Evolutionary conservation across 192 early-diverging fungal genomes (phyloP).

Genomic region (Linnemannia exigua): DNA sequence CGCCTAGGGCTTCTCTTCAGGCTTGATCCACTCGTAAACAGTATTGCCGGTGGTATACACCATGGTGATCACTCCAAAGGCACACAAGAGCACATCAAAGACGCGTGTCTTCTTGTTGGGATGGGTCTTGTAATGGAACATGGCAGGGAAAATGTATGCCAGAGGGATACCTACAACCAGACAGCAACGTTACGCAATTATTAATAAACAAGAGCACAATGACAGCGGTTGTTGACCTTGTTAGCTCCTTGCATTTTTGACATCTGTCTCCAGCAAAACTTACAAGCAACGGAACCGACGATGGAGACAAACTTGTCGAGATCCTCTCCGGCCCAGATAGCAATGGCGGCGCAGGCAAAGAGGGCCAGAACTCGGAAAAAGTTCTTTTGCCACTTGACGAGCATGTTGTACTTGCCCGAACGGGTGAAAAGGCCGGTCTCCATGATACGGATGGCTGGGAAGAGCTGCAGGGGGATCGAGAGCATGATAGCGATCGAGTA

Average conservation of each 20-base stretch:
- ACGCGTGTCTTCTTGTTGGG: slow-evolving; percentile 63
- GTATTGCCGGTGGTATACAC: slow-evolving; percentile 88
- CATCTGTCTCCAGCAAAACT: slow-evolving; percentile 6
- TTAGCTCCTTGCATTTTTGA: too few relatives aligned
- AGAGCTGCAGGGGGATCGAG: slow-evolving; percentile 93
- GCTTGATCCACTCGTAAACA: slow-evolving; percentile 69
- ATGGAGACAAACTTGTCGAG: slow-evolving; percentile 86
- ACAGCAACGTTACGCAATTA: background rate
- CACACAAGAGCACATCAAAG: slow-evolving; percentile 73
- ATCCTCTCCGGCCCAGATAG: slow-evolving; percentile 81
- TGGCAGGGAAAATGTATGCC: slow-evolving; percentile 88
- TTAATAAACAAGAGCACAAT: background rate
- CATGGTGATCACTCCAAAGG: slow-evolving; percentile 79
- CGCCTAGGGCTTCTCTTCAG: slow-evolving; percentile 12
- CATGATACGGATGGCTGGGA: slow-evolving; percentile 94
- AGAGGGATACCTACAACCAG: slow-evolving; percentile 68
- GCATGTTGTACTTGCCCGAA: slow-evolving; percentile 82
- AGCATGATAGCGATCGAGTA: slow-evolving; percentile 95
- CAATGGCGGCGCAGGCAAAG: slow-evolving; percentile 75
- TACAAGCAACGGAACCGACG: slow-evolving; percentile 53
- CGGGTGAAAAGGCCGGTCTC: slow-evolving; percentile 88
- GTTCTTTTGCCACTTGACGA: slow-evolving; percentile 93
- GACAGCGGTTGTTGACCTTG: too few relatives aligned
- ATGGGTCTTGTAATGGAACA: slow-evolving; percentile 84
- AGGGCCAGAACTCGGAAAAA: slow-evolving; percentile 79